Base-by-base conservation (phyloP, 2,329 filamentous ascomycete species). In the Hymenoscyphus linearis region DNA sequence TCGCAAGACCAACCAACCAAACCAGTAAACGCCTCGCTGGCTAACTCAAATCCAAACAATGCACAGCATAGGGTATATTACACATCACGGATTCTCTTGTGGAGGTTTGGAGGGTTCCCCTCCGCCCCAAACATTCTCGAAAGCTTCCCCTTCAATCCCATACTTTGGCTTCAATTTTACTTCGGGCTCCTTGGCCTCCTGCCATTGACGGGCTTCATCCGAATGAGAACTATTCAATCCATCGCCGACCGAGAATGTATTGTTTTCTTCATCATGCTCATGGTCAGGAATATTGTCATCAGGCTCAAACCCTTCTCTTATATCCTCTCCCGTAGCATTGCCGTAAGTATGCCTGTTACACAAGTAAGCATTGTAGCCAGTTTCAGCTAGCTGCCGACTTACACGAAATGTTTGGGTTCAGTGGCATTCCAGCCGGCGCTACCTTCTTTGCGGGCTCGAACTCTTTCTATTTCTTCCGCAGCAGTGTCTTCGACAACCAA, bases 401-500 rank as follows among this genome's bases (percentile, higher is more conserved):
- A 81, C 77, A 85, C 77, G 72, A 79, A 85, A 62, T 82, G 80
- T 67, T 79, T 82, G 18, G 79, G 75, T 63, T 83, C 78, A 10
- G 76, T 77, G 56, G 80, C 78, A 64, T 86, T 85, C 81, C 82
- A 85, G 18, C 78, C 81, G 27, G 85, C 79, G 27, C 84, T 82
- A 55, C 83, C 82, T 72, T 87, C 85, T 70, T 85, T 85, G 58
- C 84, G 78, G 13, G 82, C 81, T 57, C 85, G 79, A n/a, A 83
- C 81, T 55, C 83, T 80, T 62, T 88, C 85, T 54, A 82, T 76
- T 59, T 85, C 80, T 69, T 88, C 85, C 5, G 84, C 85, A 54
- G 84, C 73, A 52, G 75, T 79, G 69, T 89, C 84, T 74, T 88
- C 85, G 9, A 89, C 83, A 0, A 88, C 81, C 3, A 89, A 75